These are phyloP conservation scores for Letharia lupina DNA, from an alignment of 495 filamentous ascomycete genomes.

Conservation along the genomic window DNA sequence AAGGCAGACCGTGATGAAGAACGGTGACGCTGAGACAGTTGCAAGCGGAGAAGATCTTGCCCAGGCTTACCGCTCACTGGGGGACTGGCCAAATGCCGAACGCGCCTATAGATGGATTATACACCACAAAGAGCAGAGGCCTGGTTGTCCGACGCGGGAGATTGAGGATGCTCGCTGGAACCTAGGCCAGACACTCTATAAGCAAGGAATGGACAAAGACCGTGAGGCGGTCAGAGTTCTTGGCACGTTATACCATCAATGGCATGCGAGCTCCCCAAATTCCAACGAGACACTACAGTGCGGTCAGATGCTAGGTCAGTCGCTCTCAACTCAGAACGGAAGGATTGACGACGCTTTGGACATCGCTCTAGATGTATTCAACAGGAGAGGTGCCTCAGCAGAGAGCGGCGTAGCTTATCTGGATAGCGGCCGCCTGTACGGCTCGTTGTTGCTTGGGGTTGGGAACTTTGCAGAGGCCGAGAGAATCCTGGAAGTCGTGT, in stretches of 20 bases:
- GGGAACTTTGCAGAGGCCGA: neutral
- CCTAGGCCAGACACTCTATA: constrained; percentile 2
- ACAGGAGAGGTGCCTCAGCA: neutral
- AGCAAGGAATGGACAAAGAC: neutral
- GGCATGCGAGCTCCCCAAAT: neutral
- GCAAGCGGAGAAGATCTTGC: constrained; percentile 5
- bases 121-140: neutral
- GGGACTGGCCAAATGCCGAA: neutral
- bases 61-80: neutral
- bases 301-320: constrained; percentile 7
- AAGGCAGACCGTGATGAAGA: neutral
- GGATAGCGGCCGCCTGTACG: constrained; percentile 2
- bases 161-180: neutral
- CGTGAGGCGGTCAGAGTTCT: neutral
- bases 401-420: neutral
- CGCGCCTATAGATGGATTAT: constrained; percentile 5
- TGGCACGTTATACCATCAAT: neutral
- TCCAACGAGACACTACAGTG: neutral
- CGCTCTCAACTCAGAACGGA: neutral
- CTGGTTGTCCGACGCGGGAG: neutral
- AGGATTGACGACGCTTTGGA: neutral
- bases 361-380: neutral
- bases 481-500: neutral
- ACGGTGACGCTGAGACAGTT: neutral
- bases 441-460: neutral